Conservation (phyloP, 2,329 filamentous ascomycete genomes). For the Orbilia blumenaviensis region DNA sequence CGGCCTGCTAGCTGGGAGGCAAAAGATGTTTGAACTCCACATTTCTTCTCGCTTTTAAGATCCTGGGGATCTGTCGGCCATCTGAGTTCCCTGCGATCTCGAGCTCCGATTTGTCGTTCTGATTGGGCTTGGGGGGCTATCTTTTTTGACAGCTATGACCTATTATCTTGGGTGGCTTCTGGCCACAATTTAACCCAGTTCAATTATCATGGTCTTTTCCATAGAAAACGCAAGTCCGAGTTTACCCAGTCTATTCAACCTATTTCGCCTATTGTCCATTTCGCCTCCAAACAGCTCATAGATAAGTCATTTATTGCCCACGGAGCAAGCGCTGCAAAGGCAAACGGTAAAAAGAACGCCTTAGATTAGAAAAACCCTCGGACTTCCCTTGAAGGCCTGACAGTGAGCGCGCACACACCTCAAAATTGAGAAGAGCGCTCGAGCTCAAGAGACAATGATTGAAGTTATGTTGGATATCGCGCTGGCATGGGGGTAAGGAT, state of each 20-base stretch:
- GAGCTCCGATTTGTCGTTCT: conserved; percentile 17
- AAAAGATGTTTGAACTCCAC: conserved; percentile 20
- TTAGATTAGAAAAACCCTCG: conserved; percentile 4
- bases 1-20: background rate
- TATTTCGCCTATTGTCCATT: conserved; percentile 46
- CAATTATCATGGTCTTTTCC: background rate
- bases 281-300: conserved; percentile 27
- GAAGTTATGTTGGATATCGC: conserved; percentile 15
- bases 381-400: conserved; percentile 2
- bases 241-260: conserved; percentile 40
- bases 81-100: conserved; percentile 8
- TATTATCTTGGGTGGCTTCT: conserved; percentile 1
- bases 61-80: background rate
- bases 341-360: conserved; percentile 2
- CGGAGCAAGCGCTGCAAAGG: conserved; percentile 6
- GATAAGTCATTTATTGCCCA: background rate
- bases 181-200: conserved; percentile 34
- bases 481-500: background rate
- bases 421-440: conserved; percentile 1
- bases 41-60: background rate
- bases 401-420: background rate
- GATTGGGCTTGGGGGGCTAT: too few relatives aligned
- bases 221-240: background rate
- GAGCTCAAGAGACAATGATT: conserved; percentile 13
- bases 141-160: conserved; percentile 6